A percentile compares a stretch with the other conserved stretches of the same genome.
These are phyloP conservation scores for Penicillium robsamsonii DNA, from an alignment of 495 filamentous ascomycete species.

Conservation along the genomic window DNA sequence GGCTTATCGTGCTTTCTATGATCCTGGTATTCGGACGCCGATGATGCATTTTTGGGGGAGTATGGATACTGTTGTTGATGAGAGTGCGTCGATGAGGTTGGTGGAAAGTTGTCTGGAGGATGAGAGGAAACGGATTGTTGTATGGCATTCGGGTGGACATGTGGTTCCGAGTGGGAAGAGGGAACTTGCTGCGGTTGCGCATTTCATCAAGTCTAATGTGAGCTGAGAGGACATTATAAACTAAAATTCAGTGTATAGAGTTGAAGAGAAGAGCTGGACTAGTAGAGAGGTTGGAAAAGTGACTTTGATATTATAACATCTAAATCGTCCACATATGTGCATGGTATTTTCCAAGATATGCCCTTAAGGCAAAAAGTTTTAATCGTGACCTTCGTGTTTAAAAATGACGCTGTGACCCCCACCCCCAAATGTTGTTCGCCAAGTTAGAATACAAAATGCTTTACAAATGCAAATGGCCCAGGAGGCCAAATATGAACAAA, in stretches of 20 bases:
- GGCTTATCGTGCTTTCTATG: too few species aligned
- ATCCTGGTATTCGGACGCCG: too few species aligned
- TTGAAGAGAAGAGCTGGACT: neutral
- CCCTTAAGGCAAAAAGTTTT: neutral
- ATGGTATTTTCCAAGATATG: neutral
- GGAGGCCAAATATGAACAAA: neutral
- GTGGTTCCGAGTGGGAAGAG: too few species aligned
- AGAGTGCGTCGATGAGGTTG: too few species aligned
- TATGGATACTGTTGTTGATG: too few species aligned
- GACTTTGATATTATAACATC: neutral
- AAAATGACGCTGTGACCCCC: slow-evolving; percentile 2
- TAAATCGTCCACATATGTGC: neutral
- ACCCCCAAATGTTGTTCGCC: neutral
- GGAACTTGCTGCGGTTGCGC: neutral
- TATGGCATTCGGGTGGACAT: too few species aligned
- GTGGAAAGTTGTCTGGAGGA: too few species aligned
- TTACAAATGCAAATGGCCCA: neutral
- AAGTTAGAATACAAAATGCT: neutral
- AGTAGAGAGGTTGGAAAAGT: neutral
- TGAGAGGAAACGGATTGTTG: too few species aligned
- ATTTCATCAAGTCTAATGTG: neutral
- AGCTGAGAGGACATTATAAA: neutral
- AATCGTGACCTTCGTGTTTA: slow-evolving; percentile 12
- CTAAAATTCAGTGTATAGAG: too few species aligned
- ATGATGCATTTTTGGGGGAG: too few species aligned